Evolutionary conservation across 495 filamentous ascomycete species (phyloP).

Genomic region (Bacidia rubella): DNA sequence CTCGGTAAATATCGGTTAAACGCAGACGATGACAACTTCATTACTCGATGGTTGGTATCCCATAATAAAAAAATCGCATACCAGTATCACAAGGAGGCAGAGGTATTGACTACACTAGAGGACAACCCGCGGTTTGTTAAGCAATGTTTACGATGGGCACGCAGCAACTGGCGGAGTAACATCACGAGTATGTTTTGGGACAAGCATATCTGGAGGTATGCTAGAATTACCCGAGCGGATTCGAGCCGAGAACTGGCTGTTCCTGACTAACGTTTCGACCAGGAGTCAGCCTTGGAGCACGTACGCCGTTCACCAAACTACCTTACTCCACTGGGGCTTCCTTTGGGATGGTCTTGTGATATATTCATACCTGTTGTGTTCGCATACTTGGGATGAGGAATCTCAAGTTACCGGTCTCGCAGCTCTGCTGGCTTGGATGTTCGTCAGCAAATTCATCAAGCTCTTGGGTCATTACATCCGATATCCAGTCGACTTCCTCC

Average conservation of each 20-base stretch:
- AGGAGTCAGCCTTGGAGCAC: conserved; percentile 63
- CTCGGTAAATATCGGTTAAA: conserved; percentile 57
- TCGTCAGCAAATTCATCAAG: conserved; percentile 68
- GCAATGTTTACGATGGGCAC: conserved; percentile 69
- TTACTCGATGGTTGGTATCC: conserved; percentile 66
- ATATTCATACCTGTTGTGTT: conserved; percentile 35
- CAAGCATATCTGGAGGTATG: conserved; percentile 54
- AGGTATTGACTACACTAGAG: conserved; percentile 65
- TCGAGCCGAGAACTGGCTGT: background rate
- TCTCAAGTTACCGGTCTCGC: conserved; percentile 33
- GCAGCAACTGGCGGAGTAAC: conserved; percentile 75
- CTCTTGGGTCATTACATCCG: conserved; percentile 58
- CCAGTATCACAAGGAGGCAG: conserved; percentile 59
- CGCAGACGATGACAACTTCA: conserved; percentile 75
- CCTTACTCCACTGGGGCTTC: conserved; percentile 57
- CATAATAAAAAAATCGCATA: conserved; percentile 66
- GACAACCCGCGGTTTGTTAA: conserved; percentile 59
- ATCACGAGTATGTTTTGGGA: conserved; percentile 61
- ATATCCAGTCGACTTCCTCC: conserved; percentile 53
- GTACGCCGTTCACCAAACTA: conserved; percentile 63
- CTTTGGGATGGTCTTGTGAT: conserved; percentile 50
- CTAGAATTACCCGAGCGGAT: conserved; percentile 1
- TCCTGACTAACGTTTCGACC: conserved; percentile 22
- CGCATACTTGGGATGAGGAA: conserved; percentile 29
- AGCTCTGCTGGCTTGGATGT: conserved; percentile 43